phyloP scores from a whole-genome alignment of 1,284 basidiomycete species.

The Xerocomus amazonicus region DNA sequence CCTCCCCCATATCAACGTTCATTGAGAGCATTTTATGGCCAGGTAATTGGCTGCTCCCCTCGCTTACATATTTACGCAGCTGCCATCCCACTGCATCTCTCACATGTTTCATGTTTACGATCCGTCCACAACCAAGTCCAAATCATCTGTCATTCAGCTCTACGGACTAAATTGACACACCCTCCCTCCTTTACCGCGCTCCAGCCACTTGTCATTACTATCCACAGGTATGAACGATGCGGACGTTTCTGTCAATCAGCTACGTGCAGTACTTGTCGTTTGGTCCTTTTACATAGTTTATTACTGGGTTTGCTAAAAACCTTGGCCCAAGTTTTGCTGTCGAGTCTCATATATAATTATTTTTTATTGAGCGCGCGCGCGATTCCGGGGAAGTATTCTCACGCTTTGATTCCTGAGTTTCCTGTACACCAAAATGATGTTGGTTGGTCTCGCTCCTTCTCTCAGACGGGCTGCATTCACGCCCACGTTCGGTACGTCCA shows the following conservation, averaged over 20 bases:
- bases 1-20: no score
- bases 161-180: constrained; percentile 2
- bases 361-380: no score
- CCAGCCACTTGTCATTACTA: constrained; percentile 13
- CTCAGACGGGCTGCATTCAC: constrained; percentile 50
- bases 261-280: constrained; percentile 8
- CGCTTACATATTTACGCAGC: constrained; percentile 1
- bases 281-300: constrained; percentile 16
- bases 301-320: constrained; percentile 13
- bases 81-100: constrained; percentile 8
- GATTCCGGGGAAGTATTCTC: constrained; percentile 13
- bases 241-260: constrained; percentile 10
- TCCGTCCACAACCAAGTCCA: background rate
- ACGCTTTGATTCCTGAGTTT: constrained; percentile 8
- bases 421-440: no score
- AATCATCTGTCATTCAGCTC: constrained; percentile 2
- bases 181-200: background rate
- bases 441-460: constrained; percentile 49
- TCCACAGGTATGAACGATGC: constrained; percentile 13
- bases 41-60: constrained; percentile 5
- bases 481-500: constrained; percentile 44
- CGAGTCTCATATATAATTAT: background rate
- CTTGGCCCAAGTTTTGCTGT: constrained; percentile 9
- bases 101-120: background rate
- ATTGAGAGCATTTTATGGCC: constrained; percentile 1